phyloP scores from a whole-genome alignment of 2,329 filamentous ascomycete genomes.

The Clonostachys chloroleuca region DNA sequence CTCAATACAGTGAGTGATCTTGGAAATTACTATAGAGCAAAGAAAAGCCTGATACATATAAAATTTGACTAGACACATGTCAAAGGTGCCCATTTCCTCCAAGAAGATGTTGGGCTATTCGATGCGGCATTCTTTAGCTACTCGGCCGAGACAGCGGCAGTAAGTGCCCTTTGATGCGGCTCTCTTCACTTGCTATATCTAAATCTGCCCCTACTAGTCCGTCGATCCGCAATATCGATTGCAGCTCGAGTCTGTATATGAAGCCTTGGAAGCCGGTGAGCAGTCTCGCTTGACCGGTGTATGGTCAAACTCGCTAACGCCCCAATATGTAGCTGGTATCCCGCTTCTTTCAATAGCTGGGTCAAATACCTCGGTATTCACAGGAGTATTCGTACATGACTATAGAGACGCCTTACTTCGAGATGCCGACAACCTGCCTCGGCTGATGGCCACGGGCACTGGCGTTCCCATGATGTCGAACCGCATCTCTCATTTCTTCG shows the following conservation, averaged over 20 bases:
- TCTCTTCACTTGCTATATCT: too few relatives aligned
- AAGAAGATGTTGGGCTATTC: constrained; percentile 3
- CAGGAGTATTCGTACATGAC: constrained; percentile 4
- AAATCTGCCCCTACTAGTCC: background rate
- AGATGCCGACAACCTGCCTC: constrained; percentile 40
- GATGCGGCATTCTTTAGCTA: constrained; percentile 12
- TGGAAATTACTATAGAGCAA: too few relatives aligned
- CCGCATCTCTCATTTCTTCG: constrained; percentile 46
- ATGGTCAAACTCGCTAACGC: background rate
- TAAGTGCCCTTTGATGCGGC: too few relatives aligned
- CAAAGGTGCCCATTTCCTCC: constrained; percentile 2
- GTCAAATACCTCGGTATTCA: background rate
- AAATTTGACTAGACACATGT: constrained; percentile 1
- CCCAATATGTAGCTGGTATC: constrained; percentile 1
- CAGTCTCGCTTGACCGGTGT: background rate
- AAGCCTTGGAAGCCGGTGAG: constrained; percentile 5
- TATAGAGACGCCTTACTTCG: constrained; percentile 26
- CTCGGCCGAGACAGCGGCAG: constrained; percentile 9
- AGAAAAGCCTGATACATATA: background rate
- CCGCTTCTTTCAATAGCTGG: background rate
- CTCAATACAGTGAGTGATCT: background rate
- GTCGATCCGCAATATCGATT: constrained; percentile 16
- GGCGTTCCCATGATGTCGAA: constrained; percentile 41
- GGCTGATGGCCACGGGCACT: constrained; percentile 1
- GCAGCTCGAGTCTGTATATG: constrained; percentile 6